These are phyloP conservation scores for Didymosphaeria variabile DNA, from an alignment of 2,329 filamentous ascomycete genomes.

Conservation along the genomic window DNA sequence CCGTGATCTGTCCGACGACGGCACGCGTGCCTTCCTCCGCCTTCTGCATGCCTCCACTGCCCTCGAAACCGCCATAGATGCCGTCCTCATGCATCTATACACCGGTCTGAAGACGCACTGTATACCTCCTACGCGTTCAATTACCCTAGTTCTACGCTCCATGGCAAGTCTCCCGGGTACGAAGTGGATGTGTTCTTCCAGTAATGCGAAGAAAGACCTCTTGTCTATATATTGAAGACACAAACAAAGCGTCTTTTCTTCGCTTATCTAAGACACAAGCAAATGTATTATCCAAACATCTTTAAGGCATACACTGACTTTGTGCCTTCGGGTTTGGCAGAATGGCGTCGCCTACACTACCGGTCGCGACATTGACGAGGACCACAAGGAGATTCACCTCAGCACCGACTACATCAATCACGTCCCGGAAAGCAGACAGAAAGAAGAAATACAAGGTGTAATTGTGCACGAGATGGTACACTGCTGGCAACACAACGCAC, in stretches of 20 bases:
- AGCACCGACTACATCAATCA: slow-evolving; percentile 75
- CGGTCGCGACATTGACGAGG: slow-evolving; percentile 77
- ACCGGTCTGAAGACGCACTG: slow-evolving; percentile 33
- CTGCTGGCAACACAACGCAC: slow-evolving; percentile 84
- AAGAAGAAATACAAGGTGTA: slow-evolving; percentile 79
- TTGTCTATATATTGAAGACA: no score
- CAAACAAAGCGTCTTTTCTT: no score
- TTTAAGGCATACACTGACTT: no score
- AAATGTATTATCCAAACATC: no score
- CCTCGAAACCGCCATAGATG: slow-evolving; percentile 69
- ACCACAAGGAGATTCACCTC: slow-evolving; percentile 95
- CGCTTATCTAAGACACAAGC: no score
- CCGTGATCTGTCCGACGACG: slow-evolving; percentile 63
- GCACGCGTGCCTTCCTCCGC: slow-evolving; percentile 72
- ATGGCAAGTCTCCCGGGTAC: slow-evolving; percentile 57
- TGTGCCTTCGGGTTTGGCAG: no score
- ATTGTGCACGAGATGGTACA: slow-evolving; percentile 94
- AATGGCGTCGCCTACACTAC: slow-evolving; percentile 89
- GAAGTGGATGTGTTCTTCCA: no score
- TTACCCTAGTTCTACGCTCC: slow-evolving; percentile 81
- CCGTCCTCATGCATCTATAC: slow-evolving; percentile 80
- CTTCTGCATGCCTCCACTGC: slow-evolving; percentile 69
- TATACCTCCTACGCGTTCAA: slow-evolving; percentile 76
- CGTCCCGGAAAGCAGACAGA: slow-evolving; percentile 46
- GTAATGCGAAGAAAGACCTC: no score